Base-by-base conservation (phyloP, 1,139 yeast genomes). In the Saccharomyces pastorianus region DNA sequence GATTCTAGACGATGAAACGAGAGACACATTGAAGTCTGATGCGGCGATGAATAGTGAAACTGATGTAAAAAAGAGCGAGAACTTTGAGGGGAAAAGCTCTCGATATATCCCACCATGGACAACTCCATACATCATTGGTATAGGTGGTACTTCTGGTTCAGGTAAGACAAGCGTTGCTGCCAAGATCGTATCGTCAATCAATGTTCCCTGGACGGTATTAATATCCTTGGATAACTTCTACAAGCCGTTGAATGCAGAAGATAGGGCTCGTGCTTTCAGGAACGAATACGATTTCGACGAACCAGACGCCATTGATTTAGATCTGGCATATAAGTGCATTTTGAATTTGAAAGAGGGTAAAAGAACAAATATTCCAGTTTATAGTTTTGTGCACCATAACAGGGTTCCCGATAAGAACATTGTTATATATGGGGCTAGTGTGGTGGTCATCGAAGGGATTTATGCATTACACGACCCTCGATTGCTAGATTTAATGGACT, bases 101-200 rank as follows among this genome's bases (percentile, higher is more conserved):
- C 58, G 57, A 34, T 87, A 88, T 65, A 79, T 81, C 14, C 98
- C 98, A 2, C 98, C 98, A 26, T 93, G 98, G 98, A 84, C 89
- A 1, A 90, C 89, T 57, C 98, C 98, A 0, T 93, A 90, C 66
- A 84, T 93, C 51, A 91, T 93, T 59, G 99, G 97, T 6, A 82
- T 93, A 20, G 97, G 97, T 0, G 99, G 99, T 1, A 83, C 87
- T 54, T 86, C 96, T 23, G 99, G 98, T 1, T 87, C 96, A 0
- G 99, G 99, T 2, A 93, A 93, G 68, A 93, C 99, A 0, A 86
- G 96, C 31, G 88, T 93, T 27, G 95, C 98, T 0, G 84, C 89
- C 51, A 80, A 82, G 59, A 85, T 93, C 61, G 88, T 91, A 55
- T 81, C 85, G 55, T 83, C 84, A 58, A 79, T 91, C 61, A 78